Evolutionary conservation across 495 filamentous ascomycete genomes (phyloP), one percentile per base, ranked within the genome.

Genomic region (Penicillium flavigenum): DNA sequence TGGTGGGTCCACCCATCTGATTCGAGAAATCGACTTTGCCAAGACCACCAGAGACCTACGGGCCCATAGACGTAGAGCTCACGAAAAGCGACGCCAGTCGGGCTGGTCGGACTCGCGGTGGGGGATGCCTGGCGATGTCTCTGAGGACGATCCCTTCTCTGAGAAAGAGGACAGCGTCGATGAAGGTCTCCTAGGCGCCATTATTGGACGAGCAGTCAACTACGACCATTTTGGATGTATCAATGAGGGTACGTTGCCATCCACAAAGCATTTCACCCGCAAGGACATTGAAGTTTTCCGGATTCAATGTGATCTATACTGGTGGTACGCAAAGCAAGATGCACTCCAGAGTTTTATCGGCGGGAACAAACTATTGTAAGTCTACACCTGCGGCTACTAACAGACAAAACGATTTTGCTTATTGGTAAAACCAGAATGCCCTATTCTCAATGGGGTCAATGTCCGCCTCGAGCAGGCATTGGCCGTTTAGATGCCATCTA

Each of bases 241-340:
- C 46, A 74, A 80, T 32, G 64, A 69, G 4, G 42, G 54, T 14
- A 38, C 54, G 19, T 26, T 49, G 16, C 14, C 41, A 17, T 66
- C 59, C 45, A 68, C 70, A 47, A 66, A 62, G 31, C 63, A 72
- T n/a, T 84, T 87, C 42, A 83, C 84, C 4, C 78, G 83, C 19
- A 87, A 85, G 54, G 90, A 94, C 47, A 80, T 92, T 48, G 89
- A 92, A 58, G 82, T 75, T 24, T 95, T 89, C 64, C 85, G 91
- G 66, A 83, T 89, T 38, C 82, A 95, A 51, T 83, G 87, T 53
- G 94, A 98, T 72, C 76, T 98, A 29, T 96, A 88, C 74, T 98
- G 94, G 94, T 98, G 91, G 91, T 98, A 88, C 72, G 86, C 80
- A 53, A 95, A 96, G 73, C 92, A 96, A 72, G 94, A 98, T 72